Conservation (phyloP, 2,329 filamentous ascomycete species). For the Fusarium staphyleae region DNA sequence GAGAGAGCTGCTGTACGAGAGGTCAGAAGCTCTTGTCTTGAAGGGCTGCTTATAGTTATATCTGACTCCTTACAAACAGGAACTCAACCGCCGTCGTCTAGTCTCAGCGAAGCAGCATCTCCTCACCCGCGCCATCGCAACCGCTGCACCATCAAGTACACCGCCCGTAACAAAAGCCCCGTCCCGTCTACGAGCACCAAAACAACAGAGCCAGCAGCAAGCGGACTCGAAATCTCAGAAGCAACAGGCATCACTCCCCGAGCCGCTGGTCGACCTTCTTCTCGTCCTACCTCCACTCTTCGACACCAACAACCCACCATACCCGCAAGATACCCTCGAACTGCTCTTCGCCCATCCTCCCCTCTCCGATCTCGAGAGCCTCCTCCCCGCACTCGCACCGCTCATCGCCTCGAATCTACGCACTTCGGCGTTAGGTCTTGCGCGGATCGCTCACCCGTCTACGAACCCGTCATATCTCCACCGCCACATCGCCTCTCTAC, state of each 20-base stretch:
- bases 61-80: constrained; percentile 45
- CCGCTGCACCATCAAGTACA: constrained; percentile 48
- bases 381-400: constrained; percentile 56
- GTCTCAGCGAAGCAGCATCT: constrained; percentile 58
- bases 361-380: constrained; percentile 54
- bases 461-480: constrained; percentile 66
- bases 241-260: constrained; percentile 44
- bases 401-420: constrained; percentile 60
- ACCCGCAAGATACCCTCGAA: constrained; percentile 47
- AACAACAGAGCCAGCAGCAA: constrained; percentile 20
- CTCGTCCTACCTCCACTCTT: constrained; percentile 61
- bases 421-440: constrained; percentile 55
- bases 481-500: constrained; percentile 60
- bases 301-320: constrained; percentile 43
- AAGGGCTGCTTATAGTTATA: background rate
- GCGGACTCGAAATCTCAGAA: constrained; percentile 36
- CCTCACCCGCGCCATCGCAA: constrained; percentile 58
- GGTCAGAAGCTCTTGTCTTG: constrained; percentile 47
- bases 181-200: constrained; percentile 34
- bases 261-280: constrained; percentile 60
- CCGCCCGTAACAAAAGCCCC: constrained; percentile 36
- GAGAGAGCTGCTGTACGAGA: constrained; percentile 58
- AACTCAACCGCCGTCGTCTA: constrained; percentile 58
- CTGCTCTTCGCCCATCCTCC: constrained; percentile 60
- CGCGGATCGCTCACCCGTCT: constrained; percentile 56